A percentile compares a stretch with the other conserved stretches of the same genome.
phyloP scores from a whole-genome alignment of 2,329 filamentous ascomycete species.

The Colletotrichum costaricense region DNA sequence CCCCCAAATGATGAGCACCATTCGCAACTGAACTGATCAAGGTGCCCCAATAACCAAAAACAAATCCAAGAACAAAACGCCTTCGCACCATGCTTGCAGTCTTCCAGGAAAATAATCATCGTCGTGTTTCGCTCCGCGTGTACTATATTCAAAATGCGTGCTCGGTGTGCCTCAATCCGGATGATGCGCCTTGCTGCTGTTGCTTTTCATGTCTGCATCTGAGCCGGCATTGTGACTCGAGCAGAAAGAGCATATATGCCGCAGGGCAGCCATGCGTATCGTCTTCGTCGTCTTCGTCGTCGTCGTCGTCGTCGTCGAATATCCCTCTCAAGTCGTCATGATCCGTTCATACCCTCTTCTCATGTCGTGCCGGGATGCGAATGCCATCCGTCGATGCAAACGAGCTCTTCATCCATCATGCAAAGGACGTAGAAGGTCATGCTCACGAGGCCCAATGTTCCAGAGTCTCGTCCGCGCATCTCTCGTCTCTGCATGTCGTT shows the following conservation, averaged over 20 bases:
- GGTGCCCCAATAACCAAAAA: background rate
- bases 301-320: background rate
- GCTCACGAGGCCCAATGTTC: background rate
- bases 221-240: too few relatives aligned
- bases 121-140: background rate
- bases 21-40: background rate
- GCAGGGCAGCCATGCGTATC: too few relatives aligned
- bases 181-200: too few relatives aligned
- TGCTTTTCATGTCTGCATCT: too few relatives aligned
- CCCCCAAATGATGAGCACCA: background rate
- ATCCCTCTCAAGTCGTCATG: background rate
- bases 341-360: background rate
- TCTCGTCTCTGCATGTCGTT: too few relatives aligned
- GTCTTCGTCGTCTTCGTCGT: background rate
- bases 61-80: background rate
- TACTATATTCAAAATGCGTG: too few relatives aligned
- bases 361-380: conserved; percentile 7
- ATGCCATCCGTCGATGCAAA: too few relatives aligned
- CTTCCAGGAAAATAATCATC: background rate
- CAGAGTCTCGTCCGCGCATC: background rate
- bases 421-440: background rate
- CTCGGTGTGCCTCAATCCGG: background rate
- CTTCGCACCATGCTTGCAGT: conserved; percentile 3
- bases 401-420: background rate
- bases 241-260: too few relatives aligned